Conservation (phyloP, 371 early-diverging fungal species). For the Nematocida sp. region DNA sequence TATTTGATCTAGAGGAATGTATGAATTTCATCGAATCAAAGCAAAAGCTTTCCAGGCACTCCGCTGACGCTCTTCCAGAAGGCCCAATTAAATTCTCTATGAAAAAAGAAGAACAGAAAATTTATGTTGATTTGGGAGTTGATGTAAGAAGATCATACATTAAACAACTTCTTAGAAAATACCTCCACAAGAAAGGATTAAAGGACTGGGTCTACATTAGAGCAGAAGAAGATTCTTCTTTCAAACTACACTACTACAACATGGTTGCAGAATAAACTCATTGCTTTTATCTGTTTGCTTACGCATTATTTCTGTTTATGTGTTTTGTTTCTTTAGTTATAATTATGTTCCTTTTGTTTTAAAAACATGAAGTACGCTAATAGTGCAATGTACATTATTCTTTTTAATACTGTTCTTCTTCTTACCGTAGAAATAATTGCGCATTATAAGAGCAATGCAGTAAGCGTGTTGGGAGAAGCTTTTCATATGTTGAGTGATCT, state of each 20-base stretch:
- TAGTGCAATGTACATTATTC: constrained; percentile 45
- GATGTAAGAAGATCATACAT: constrained; percentile 35
- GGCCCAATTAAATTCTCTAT: constrained; percentile 14
- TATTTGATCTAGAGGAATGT: constrained; percentile 56
- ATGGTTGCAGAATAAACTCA: neutral
- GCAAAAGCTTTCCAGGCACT: constrained; percentile 56
- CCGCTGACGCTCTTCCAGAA: constrained; percentile 35
- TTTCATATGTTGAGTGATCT: constrained; percentile 40
- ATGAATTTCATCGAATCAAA: constrained; percentile 41
- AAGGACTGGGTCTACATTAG: constrained; percentile 55
- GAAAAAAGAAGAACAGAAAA: constrained; percentile 28
- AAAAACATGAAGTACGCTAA: constrained; percentile 51
- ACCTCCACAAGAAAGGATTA: constrained; percentile 50
- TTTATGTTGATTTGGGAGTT: constrained; percentile 38
- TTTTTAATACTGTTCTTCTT: constrained; percentile 43
- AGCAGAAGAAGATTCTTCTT: constrained; percentile 32
- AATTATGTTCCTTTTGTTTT: constrained; percentile 21
- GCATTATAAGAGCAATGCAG: constrained; percentile 31
- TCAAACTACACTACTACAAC: constrained; percentile 36
- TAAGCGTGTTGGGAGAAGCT: constrained; percentile 41
- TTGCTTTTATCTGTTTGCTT: neutral
- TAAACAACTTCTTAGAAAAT: constrained; percentile 51
- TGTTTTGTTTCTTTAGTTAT: constrained; percentile 12
- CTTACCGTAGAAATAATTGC: constrained; percentile 25
- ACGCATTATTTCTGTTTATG: neutral